Conservation (phyloP, 306 rosid genomes). For the Bauhinia variegata region DNA sequence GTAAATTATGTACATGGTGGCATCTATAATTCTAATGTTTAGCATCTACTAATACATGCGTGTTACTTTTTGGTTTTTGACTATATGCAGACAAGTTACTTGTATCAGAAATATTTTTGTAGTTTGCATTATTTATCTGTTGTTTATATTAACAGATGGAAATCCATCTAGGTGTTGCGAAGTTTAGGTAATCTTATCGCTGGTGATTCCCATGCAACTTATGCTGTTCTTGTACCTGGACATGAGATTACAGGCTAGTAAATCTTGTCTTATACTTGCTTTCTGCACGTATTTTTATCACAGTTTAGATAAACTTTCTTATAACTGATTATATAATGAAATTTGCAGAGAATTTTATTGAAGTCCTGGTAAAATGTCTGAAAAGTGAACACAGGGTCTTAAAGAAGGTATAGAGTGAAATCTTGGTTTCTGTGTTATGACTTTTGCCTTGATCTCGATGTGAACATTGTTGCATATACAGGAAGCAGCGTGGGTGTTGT, state of each 20-base stretch:
- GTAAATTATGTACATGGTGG: conserved; percentile 12
- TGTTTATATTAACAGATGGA: conserved; percentile 41
- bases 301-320: conserved; percentile 5
- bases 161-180: conserved; percentile 69
- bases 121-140: conserved; percentile 20
- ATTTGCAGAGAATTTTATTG: conserved; percentile 68
- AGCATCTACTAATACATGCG: conserved; percentile 16
- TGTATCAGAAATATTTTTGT: conserved; percentile 10
- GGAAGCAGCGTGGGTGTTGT: conserved; percentile 97
- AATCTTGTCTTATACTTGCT: conserved; percentile 31
- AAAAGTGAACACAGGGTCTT: conserved; percentile 84
- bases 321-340: conserved; percentile 12
- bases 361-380: conserved; percentile 77
- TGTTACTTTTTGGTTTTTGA: not conserved
- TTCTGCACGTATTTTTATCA: conserved; percentile 20
- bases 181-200: conserved; percentile 95
- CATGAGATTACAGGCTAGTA: conserved; percentile 76
- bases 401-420: conserved; percentile 68
- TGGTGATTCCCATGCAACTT: conserved; percentile 66
- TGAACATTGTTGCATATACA: conserved; percentile 37
- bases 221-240: conserved; percentile 69
- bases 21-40: conserved; percentile 15
- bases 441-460: conserved; percentile 31
- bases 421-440: conserved; percentile 15
- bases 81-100: not conserved